Evolutionary conservation across 768 basidiomycete genomes (phyloP), one percentile per base, ranked within the genome.

Genomic region (Hypsizygus marmoreus): DNA sequence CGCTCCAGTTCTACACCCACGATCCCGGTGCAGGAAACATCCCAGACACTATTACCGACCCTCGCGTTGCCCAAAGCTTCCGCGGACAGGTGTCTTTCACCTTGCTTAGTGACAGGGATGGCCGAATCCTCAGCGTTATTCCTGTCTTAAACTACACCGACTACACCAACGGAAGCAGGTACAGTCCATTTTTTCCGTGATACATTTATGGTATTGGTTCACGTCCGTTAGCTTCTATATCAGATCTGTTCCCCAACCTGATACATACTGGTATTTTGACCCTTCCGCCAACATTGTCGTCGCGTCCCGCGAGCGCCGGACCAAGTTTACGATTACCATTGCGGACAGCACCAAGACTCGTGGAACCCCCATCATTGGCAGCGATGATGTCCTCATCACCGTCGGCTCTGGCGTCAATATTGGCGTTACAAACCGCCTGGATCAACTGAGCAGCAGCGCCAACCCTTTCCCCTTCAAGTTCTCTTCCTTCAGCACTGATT

Each of bases 1-100:
- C 44, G 11, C 24, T 19, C 8, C 55, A 59, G 25, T 55, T 53
- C 36, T 59, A 52, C 49, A 52, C 51, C 23, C 50, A 53, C 16
- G 37, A 57, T 25, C 35, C 43, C 12, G 33, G 16, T 25, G 22
- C 31, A 10, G 49, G 41, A 8, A 44, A 45, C 16, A 40, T 53
- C 24, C 8, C 36, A 4, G 38, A 48, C 14, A 48, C 47, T 38
- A 45, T 53, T 39, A 48, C 40, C n/a, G 47, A 49, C 25, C 9
- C 17, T 0, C 31, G 39, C 6, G 33, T 32, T 14, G 40, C 51
- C 4, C 26, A 23, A 1, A n/a, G 38, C 4, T 36, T 58, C 16
- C 39, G 33, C 10, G 46, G 46, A 25, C 29, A 47, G 16, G 34
- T 58, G 1, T 55, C 56, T 33, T 53, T 58, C 40, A 58, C 57